Evolutionary conservation across 2,329 filamentous ascomycete species (phyloP).

Genomic region (Thelonectria blattea): DNA sequence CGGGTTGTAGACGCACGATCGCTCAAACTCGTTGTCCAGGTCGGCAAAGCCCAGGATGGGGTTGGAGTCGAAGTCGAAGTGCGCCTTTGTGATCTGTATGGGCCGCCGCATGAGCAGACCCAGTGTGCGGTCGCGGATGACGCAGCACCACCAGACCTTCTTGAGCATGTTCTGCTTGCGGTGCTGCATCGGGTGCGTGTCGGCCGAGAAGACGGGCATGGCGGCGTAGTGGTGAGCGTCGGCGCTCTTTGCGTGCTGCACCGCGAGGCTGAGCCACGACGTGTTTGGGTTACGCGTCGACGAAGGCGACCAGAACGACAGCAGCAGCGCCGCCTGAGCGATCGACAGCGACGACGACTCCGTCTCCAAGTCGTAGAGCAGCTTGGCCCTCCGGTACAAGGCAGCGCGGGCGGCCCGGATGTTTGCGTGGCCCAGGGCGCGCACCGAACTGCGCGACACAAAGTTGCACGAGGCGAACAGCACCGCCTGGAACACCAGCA

Average conservation of each 20-base stretch:
- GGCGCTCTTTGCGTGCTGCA: conserved; percentile 55
- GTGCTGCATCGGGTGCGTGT: conserved; percentile 41
- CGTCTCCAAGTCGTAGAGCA: conserved; percentile 53
- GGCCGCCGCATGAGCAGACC: conserved; percentile 56
- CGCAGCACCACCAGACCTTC: conserved; percentile 61
- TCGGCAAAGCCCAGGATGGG: conserved; percentile 49
- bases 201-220: conserved; percentile 39
- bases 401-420: conserved; percentile 51
- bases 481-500: conserved; percentile 55
- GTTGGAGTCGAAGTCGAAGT: conserved; percentile 52
- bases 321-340: conserved; percentile 50
- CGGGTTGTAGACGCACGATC: conserved; percentile 52
- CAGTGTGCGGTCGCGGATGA: conserved; percentile 58
- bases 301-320: conserved; percentile 50
- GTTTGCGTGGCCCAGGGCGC: conserved; percentile 49
- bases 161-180: conserved; percentile 52
- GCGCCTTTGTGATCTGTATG: conserved; percentile 54
- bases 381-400: conserved; percentile 49
- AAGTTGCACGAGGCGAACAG: conserved; percentile 53
- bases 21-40: conserved; percentile 52
- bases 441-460: conserved; percentile 48
- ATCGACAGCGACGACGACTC: conserved; percentile 50
- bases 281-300: conserved; percentile 50
- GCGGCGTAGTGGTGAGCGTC: conserved; percentile 51
- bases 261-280: conserved; percentile 56